Evolutionary conservation across 2,329 filamentous ascomycete species (phyloP), one percentile per base, ranked within the genome.

Genomic region (Cladobotryum mycophilum): DNA sequence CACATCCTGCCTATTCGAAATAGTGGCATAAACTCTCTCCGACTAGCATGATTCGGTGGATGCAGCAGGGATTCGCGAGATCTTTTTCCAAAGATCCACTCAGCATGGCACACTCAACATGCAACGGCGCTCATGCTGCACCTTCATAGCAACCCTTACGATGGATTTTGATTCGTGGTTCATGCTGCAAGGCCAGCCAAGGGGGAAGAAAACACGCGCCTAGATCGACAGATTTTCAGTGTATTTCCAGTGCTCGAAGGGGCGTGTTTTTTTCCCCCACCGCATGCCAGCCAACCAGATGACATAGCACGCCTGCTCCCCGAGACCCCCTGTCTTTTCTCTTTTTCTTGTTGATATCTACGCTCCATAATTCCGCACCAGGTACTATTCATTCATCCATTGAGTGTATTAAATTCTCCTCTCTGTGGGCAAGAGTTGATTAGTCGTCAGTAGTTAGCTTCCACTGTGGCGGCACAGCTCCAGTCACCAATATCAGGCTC

Each of bases 101-200:
- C n/a, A 37, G 18, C 13, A 36, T 38, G 17, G 17, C 36, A 20
- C 17, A 6, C 35, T 37, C 33, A 17, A 13, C 37, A 43, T 36
- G 36, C 42, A 15, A 17, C 15, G 30, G 34, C 7, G 12, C 40
- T 22, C 13, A 25, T 25, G 43, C 36, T 41, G 30, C 35, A 40
- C 18, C 17, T 17, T 25, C 41, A 52, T 45, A 48, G 30, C 45
- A 48, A 30, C 38, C 36, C 45, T 48, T 43, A 35, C 41, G 45
- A 36, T 33, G 36, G 43, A 36, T 33, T n/a, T n/a, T 45, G 43
- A 45, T 43, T 18, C 18, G 34, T 35, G 33, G 12, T 40, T 43
- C 13, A 37, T 41, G 25, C 17, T 20, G 9, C 6, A 25, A 48
- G 25, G 41, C 7, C 37, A 30, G 12, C 34, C 48, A 51, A 38